Evolutionary conservation across 371 early-diverging fungal genomes (phyloP), one percentile per base, ranked within the genome.

Genomic region (Mucor saturninus): DNA sequence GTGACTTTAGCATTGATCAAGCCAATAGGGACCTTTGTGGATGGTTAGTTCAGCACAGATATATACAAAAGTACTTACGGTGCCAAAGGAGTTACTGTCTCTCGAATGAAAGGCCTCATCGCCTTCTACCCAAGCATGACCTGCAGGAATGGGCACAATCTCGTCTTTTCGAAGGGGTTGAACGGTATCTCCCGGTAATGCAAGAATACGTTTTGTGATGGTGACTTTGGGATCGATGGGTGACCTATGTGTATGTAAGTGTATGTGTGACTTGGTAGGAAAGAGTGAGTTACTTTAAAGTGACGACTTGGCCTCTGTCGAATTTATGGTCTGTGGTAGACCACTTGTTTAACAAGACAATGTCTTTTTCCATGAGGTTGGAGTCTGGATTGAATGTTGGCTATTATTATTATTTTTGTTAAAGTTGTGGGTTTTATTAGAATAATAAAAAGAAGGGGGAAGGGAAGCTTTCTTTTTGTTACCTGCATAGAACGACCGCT

Each of bases 71-170:
- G 9, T 46, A 4, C 28, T 83, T 84, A 89, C 89, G 1, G 95
- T 91, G 56, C 97, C 97, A 79, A 91, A 95, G 4, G 80, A 65
- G 72, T 93, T 94, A 68, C 93, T 93, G 64, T 96, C 97, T 59
- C 79, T 82, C 57, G 93, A 93, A 71, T 91, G 91, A 68, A 90
- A 92, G 38, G 85, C 80, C 69, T 95, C 95, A 68, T 96, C 97
- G 26, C 93, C 91, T 77, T 96, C 97, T 49, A 95, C 83, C 97
- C 97, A 96, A 68, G 91, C 91, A 71, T 94, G 91, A 2, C 97
- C 97, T 70, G 76, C 79, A 30, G 97, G 97, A 8, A 96, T 79
- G 56, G 81, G 71, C 1, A 94, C 84, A 57, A 74, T 56, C 62
- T 67, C 65, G 26, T 65, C 62, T 14, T 64, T 68, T 26, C 69